These are phyloP conservation scores for Perilla frutescens DNA, from an alignment of 257 asterid genomes.

Conservation along the genomic window DNA sequence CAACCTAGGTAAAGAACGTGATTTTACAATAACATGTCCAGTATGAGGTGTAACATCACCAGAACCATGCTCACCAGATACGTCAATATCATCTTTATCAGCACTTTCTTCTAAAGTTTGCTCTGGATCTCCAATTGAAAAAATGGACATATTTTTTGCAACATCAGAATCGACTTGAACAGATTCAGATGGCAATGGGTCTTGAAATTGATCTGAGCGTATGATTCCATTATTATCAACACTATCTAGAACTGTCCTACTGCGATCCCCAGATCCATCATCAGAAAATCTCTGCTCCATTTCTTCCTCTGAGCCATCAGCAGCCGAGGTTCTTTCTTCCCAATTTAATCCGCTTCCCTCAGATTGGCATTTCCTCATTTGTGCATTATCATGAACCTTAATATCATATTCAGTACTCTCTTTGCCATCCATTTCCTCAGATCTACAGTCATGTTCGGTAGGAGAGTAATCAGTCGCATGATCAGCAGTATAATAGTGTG, in stretches of 20 bases:
- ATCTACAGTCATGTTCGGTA: constrained; percentile 55
- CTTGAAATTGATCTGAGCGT: constrained; percentile 54
- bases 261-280: constrained; percentile 55
- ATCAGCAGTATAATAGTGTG: constrained; percentile 38
- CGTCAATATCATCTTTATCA: constrained; percentile 48
- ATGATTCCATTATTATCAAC: constrained; percentile 43
- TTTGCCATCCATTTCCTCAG: constrained; percentile 64
- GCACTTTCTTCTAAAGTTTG: constrained; percentile 51
- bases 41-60: constrained; percentile 47
- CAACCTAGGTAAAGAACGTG: constrained; percentile 76
- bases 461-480: constrained; percentile 54
- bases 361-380: constrained; percentile 70
- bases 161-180: constrained; percentile 60
- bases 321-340: constrained; percentile 57
- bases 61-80: constrained; percentile 57
- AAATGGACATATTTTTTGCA: constrained; percentile 52
- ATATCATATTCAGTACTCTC: constrained; percentile 49
- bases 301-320: constrained; percentile 62
- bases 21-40: constrained; percentile 54
- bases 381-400: constrained; percentile 31
- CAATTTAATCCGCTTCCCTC: constrained; percentile 67
- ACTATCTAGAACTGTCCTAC: constrained; percentile 46
- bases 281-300: constrained; percentile 54
- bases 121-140: constrained; percentile 58
- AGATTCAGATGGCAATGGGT: constrained; percentile 59